phyloP scores from a whole-genome alignment of 2,329 filamentous ascomycete genomes.

The Sporothrix dimorphospora region DNA sequence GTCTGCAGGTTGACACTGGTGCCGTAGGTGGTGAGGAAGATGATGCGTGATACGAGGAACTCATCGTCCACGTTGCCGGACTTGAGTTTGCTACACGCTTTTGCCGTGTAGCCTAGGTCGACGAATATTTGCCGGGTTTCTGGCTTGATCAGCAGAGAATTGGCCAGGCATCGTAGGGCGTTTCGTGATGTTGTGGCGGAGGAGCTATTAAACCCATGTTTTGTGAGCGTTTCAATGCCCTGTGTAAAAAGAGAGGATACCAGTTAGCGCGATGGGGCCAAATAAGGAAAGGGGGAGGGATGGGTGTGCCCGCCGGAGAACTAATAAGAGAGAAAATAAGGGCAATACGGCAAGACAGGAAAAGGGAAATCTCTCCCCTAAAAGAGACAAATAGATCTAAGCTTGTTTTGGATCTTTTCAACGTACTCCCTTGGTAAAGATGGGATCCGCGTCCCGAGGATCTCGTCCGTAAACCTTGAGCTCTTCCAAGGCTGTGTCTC shows the following conservation, averaged over 20 bases:
- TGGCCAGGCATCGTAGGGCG: conserved; percentile 81
- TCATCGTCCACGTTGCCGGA: conserved; percentile 79
- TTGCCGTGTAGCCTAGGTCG: conserved; percentile 67
- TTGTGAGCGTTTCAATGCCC: conserved; percentile 74
- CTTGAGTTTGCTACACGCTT: conserved; percentile 72
- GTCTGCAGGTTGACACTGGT: conserved; percentile 67
- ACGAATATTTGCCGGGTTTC: conserved; percentile 73
- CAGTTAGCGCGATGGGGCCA: conserved; percentile 22
- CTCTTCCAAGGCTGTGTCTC: conserved; percentile 63
- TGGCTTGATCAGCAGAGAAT: conserved; percentile 73
- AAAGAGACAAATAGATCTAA: neutral
- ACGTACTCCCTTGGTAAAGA: conserved; percentile 77
- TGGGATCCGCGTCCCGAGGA: conserved; percentile 72
- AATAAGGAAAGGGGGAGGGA: conserved; percentile 1
- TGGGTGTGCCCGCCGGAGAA: neutral
- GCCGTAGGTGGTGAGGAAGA: conserved; percentile 80
- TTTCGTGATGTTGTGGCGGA: conserved; percentile 69
- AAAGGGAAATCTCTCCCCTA: neutral
- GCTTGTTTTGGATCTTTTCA: neutral
- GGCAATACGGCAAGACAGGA: neutral
- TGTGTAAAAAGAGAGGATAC: conserved; percentile 43
- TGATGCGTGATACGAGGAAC: conserved; percentile 77
- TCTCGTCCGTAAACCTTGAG: conserved; percentile 80
- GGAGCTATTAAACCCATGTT: conserved; percentile 71
- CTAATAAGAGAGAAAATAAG: neutral